Conservation (phyloP, 495 filamentous ascomycete genomes). For the Neurospora tetrasperma region DNA sequence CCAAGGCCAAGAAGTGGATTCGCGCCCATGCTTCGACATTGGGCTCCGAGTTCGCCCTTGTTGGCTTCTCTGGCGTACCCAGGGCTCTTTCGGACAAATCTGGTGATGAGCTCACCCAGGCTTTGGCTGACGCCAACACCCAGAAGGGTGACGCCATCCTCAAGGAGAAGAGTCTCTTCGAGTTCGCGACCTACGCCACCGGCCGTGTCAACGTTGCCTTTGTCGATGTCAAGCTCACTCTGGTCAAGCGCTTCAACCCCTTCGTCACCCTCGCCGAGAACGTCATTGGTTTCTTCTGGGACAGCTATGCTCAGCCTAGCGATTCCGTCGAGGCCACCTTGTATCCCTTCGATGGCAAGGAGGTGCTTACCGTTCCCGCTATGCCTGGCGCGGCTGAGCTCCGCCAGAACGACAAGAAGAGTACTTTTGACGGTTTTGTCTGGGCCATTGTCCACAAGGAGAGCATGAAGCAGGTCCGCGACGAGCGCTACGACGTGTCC, state of each 20-base stretch:
- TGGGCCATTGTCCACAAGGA: conserved; percentile 95
- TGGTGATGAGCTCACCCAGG: conserved; percentile 32
- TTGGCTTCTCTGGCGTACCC: conserved; percentile 57
- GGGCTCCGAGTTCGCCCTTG: conserved; percentile 73
- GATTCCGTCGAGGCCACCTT: conserved; percentile 65
- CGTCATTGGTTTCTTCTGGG: conserved; percentile 62
- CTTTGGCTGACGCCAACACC: conserved; percentile 20
- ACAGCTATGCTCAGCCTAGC: conserved; percentile 52
- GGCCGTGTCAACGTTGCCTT: conserved; percentile 91
- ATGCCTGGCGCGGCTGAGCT: conserved; percentile 46
- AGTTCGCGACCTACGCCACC: conserved; percentile 84
- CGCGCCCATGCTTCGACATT: conserved; percentile 60
- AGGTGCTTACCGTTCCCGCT: conserved; percentile 57
- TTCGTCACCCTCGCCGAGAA: conserved; percentile 58
- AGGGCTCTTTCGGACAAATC: conserved; percentile 25
- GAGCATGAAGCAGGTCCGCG: conserved; percentile 76
- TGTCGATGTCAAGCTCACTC: conserved; percentile 68
- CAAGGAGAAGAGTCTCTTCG: conserved; percentile 72
- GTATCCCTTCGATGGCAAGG: conserved; percentile 87
- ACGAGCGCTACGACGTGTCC: conserved; percentile 89
- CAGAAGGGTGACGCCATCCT: conserved; percentile 48
- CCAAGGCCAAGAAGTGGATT: conserved; percentile 73
- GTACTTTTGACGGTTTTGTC: conserved; percentile 80
- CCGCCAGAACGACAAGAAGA: conserved; percentile 52
- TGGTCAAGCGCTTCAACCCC: conserved; percentile 88